Percentiles rank a stretch among this genome's conserved stretches.
Conservation (phyloP, 1,284 basidiomycete genomes). For the Sporisorium graminicola region DNA sequence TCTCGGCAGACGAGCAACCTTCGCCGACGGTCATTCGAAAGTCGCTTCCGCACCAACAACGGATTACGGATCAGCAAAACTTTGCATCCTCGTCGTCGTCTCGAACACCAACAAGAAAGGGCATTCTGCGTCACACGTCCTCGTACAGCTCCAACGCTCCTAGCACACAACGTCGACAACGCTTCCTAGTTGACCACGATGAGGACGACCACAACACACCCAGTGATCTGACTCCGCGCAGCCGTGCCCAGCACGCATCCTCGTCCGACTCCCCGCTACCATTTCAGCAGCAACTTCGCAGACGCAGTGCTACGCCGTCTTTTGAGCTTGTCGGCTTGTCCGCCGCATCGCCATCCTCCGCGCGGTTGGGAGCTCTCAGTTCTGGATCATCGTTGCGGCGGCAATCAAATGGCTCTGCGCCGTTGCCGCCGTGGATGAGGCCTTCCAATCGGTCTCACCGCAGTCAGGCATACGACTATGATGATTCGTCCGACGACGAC, state of each 20-base stretch:
- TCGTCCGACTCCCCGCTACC: slow-evolving; percentile 1
- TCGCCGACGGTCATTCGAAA: slow-evolving; percentile 29
- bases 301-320: slow-evolving; percentile 31
- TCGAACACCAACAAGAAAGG: slow-evolving; percentile 25
- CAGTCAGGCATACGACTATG: slow-evolving; percentile 12
- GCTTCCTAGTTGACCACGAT: slow-evolving; percentile 14
- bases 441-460: slow-evolving; percentile 15
- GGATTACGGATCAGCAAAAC: slow-evolving; percentile 17
- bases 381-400: slow-evolving; percentile 4
- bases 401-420: slow-evolving; percentile 6
- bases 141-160: slow-evolving; percentile 20
- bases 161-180: slow-evolving; percentile 15
- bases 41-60: slow-evolving; percentile 21
- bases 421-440: slow-evolving; percentile 43
- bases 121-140: slow-evolving; percentile 39
- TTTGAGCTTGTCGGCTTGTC: slow-evolving; percentile 44
- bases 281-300: slow-evolving; percentile 21
- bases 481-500: slow-evolving; percentile 41
- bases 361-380: background rate
- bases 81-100: slow-evolving; percentile 28
- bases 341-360: slow-evolving; percentile 20
- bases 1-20: slow-evolving; percentile 31
- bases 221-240: slow-evolving; percentile 6
- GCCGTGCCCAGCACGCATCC: background rate
- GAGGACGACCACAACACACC: background rate